Conservation (phyloP, 2,329 filamentous ascomycete genomes). For the Curvularia sp. region DNA sequence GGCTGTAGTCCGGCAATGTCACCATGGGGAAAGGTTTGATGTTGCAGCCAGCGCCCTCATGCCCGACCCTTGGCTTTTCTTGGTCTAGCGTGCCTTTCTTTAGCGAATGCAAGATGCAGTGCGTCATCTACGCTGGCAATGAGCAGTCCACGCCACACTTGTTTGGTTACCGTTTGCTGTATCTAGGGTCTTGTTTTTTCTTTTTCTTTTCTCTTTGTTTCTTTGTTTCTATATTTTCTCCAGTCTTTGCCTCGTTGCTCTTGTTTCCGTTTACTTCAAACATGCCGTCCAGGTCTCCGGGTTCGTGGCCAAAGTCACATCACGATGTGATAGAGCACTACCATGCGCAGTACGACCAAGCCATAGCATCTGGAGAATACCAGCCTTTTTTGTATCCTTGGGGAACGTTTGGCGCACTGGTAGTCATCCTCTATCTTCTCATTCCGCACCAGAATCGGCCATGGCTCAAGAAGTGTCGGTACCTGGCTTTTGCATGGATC, state of each 20-base stretch:
- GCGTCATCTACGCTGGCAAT: constrained; percentile 36
- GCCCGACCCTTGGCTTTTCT: constrained; percentile 18
- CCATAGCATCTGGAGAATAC: constrained; percentile 51
- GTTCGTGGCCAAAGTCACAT: constrained; percentile 44
- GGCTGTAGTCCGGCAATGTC: constrained; percentile 28
- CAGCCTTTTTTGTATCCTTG: constrained; percentile 57
- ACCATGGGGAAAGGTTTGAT: constrained; percentile 48
- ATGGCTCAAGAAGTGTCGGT: constrained; percentile 53
- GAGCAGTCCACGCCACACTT: constrained; percentile 22
- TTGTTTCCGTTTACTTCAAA: constrained; percentile 7
- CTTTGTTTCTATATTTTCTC: constrained; percentile 1
- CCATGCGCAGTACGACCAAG: constrained; percentile 50
- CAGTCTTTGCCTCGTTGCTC: constrained; percentile 7
- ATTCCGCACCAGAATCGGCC: constrained; percentile 56
- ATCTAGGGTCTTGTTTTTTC: not conserved
- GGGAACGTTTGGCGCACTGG: constrained; percentile 48
- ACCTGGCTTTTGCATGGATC: constrained; percentile 56
- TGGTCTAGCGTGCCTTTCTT: constrained; percentile 23
- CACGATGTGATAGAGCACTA: constrained; percentile 48
- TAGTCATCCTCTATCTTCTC: constrained; percentile 60
- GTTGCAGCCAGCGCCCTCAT: constrained; percentile 32
- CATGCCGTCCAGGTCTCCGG: constrained; percentile 24
- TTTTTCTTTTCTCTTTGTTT: not conserved
- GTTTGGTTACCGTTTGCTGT: constrained; percentile 18
- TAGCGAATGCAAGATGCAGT: constrained; percentile 36